Base-by-base conservation (phyloP, 352 stramenopile species). In the Peronospora belbahrii region DNA sequence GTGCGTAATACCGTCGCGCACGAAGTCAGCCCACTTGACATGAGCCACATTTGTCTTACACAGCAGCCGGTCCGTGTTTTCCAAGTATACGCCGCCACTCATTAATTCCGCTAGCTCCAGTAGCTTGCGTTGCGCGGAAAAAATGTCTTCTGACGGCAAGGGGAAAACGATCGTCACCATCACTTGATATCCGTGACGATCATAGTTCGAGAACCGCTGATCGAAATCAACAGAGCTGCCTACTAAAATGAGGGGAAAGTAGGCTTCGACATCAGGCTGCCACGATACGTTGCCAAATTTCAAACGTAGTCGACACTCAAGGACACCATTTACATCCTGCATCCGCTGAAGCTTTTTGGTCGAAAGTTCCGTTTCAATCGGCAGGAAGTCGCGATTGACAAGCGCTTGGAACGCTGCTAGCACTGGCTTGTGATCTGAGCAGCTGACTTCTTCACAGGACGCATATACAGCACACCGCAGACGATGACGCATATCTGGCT, bases 401-500 rank as follows among this genome's bases (percentile, higher is more conserved):
- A 73, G 67, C 33, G 67, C 69, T 43, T 88, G 65, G 46, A 90
- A 92, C 7, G 88, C 54, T 23, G 68, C 78, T 6, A 77, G 47
- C 13, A 95, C 85, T 0, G 85, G 79, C 38, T 90, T 90, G 50
- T 95, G 85, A 62, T 95, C 85, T 13, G 79, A 93, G 45, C 63
- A 80, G 24, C 45, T 74, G 1, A 93, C 67, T 25, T 71, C 59
- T 37, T 95, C 84, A 37, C 68, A 84, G 13, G 77, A 87, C 4
- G 62, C 69, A 55, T 95, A 95, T 15, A 65, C 43, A 14, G 63
- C 64, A 41, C 82, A 87, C 15, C 67, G 68, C 28, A 95, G 59
- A 6, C 74, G 69, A 23, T 74, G 57, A 6, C 67, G 51, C 60
- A 88, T 70, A 49, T 90, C 80, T 0, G 62, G 55, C 28, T 92